These are phyloP conservation scores for Striga asiatica DNA, from an alignment of 257 asterid species.

Conservation along the genomic window DNA sequence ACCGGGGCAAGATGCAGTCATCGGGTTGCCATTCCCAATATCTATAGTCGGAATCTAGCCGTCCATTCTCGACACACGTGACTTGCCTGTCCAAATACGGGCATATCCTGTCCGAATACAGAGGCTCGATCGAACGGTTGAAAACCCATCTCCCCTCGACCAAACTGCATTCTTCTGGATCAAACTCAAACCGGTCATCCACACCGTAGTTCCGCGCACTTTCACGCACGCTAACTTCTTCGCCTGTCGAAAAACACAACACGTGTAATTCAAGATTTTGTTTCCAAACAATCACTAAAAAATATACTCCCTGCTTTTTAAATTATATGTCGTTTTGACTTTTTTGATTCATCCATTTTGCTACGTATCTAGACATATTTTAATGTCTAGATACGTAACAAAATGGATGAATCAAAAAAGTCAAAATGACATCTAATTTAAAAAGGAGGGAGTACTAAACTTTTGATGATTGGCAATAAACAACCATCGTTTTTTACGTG, in stretches of 20 bases:
- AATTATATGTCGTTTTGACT: no score
- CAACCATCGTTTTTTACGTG: no score
- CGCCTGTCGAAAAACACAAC: neutral
- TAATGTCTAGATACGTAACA: no score
- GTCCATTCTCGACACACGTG: constrained; percentile 66
- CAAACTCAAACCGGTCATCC: constrained; percentile 53
- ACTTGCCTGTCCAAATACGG: constrained; percentile 66
- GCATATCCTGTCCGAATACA: constrained; percentile 58
- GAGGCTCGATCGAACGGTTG: constrained; percentile 54
- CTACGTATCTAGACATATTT: no score
- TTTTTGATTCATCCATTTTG: no score
- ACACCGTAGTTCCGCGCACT: constrained; percentile 27
- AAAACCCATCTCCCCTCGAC: constrained; percentile 70
- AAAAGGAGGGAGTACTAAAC: no score
- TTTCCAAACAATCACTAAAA: no score
- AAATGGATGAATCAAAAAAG: no score
- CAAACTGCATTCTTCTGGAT: constrained; percentile 64
- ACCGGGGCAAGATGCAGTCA: constrained; percentile 89
- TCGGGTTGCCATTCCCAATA: constrained; percentile 92
- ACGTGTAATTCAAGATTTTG: neutral
- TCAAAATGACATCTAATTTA: no score
- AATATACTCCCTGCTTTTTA: no score
- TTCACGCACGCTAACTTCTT: neutral
- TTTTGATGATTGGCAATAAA: no score
- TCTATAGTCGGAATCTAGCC: constrained; percentile 60